Evolutionary conservation across 371 early-diverging fungal species (phyloP), one percentile per base, ranked within the genome.

Genomic region (Actinomucor elegans): DNA sequence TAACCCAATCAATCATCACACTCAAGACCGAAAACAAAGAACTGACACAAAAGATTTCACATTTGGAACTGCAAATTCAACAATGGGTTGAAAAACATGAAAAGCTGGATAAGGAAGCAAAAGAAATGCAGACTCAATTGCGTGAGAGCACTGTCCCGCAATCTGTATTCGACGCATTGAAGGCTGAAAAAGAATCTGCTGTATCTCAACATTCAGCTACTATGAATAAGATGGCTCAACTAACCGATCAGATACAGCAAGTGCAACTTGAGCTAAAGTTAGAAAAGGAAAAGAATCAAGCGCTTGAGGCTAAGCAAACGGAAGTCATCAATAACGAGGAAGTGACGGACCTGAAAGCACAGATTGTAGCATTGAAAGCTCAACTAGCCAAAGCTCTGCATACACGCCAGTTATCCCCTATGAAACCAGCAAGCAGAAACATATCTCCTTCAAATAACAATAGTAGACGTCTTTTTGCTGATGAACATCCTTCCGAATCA

Each of bases 1-100:
- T 98, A 57, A 94, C 94, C 14, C 93, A 91, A 71, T 70, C 76
- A 33, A 62, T 97, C 49, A 83, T 81, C 12, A 61, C 71, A 48
- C 79, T 88, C 43, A 81, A 83, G 49, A 71, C 80, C 32, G 93
- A 92, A 63, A 86, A 84, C 64, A 81, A 80, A 23, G 58, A 57
- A 3, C 55, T 89, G 36, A 60, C 55, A 21, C 71, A 79, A 20
- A 79, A 77, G 35, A 65, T 81, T 24, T 55, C 62, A 9, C 61
- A 70, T 5, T 64, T 89, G 36, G 93, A 93, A 64, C 66, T 41
- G 2, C 87, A 89, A 59, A 64, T 86, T 47, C 61, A 61, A 14
- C 55, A 55, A 18, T 88, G 85, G 90, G 82, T 72, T 55, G 90
- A 90, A 32, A 84, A 86, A 57, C 84, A 83, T 62, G 75, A 81